Evolutionary conservation across 192 early-diverging fungal genomes (phyloP), one percentile per base, ranked within the genome.

Genomic region (Rhizophagus clarus): DNA sequence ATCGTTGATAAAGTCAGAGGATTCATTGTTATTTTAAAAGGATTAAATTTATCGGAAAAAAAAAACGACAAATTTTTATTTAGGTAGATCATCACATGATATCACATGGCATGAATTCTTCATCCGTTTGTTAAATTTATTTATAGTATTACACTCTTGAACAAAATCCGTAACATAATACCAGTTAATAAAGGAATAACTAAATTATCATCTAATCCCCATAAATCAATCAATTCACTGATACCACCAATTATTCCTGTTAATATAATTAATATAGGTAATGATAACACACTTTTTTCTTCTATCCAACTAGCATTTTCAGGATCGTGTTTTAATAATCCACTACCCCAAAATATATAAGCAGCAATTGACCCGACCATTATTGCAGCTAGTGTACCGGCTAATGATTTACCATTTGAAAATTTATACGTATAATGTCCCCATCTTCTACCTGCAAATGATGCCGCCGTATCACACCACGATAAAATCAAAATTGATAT

Each of bases 401-500:
- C 87, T 56, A 88, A 66, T 11, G 87, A 82, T 69, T 88, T 88
- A 32, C 77, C 77, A 45, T 81, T 84, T 15, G 73, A 76, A 40
- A 79, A 86, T 24, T 62, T 71, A 66, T 80, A 84, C 11, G 87
- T 88, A 29, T 84, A 82, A 24, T 82, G 76, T 56, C 87, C 87
- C 76, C 69, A 85, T 40, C 83, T 70, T 49, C 83, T 81, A 40
- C 87, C 87, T 51, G 75, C 76, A 37, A 84, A 78, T 28, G 83
- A 84, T 26, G 87, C 87, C 1, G 87, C 86, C 5, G 87, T 85
- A 63, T 88, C 87, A n/a, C 82, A 71, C 87, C 87, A 88, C 14
- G 85, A 84, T 29, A 88, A 62, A 60, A 84, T 86, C 22, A 88
- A 63, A 60, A 88, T 88, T 32, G 87, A 85, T 24, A 88, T 37